phyloP scores from a whole-genome alignment of 1,284 basidiomycete species.

The Cystobasidiaceae sp. region DNA sequence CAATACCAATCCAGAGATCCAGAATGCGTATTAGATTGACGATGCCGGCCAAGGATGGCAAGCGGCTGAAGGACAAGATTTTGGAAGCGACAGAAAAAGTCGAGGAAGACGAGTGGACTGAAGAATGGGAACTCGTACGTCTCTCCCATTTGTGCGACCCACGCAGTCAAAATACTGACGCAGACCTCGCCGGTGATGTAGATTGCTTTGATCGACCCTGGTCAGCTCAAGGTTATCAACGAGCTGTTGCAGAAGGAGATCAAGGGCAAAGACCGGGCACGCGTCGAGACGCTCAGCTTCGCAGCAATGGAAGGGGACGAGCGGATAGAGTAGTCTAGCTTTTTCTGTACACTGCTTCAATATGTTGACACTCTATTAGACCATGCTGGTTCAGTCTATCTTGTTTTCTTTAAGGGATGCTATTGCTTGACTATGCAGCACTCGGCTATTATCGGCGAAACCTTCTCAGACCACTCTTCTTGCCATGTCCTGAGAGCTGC shows the following conservation, averaged over 20 bases:
- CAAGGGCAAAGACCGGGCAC: constrained; percentile 72
- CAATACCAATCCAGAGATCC: constrained; percentile 83
- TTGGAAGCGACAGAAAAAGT: constrained; percentile 70
- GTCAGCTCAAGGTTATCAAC: constrained; percentile 80
- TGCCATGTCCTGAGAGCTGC: constrained; percentile 61
- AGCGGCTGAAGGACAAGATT: constrained; percentile 66
- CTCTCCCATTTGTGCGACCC: constrained; percentile 14
- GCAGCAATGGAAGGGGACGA: constrained; percentile 50
- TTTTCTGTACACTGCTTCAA: background rate
- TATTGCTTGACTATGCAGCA: too few relatives aligned
- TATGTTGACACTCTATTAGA: background rate
- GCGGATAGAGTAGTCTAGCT: constrained; percentile 25
- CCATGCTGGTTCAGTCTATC: background rate
- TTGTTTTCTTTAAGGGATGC: too few relatives aligned
- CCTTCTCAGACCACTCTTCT: constrained; percentile 69
- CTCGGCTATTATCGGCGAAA: constrained; percentile 57
- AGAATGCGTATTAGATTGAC: constrained; percentile 84
- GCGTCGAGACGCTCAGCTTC: constrained; percentile 74
- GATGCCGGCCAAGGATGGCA: constrained; percentile 68
- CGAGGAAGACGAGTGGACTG: constrained; percentile 69
- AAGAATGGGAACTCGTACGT: constrained; percentile 78
- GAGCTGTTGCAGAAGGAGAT: constrained; percentile 77
- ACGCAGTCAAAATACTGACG: background rate
- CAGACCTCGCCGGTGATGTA: constrained; percentile 45
- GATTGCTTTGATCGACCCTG: constrained; percentile 88